Conservation (phyloP, 2,329 filamentous ascomycete genomes). For the Elsinoe necatrix region DNA sequence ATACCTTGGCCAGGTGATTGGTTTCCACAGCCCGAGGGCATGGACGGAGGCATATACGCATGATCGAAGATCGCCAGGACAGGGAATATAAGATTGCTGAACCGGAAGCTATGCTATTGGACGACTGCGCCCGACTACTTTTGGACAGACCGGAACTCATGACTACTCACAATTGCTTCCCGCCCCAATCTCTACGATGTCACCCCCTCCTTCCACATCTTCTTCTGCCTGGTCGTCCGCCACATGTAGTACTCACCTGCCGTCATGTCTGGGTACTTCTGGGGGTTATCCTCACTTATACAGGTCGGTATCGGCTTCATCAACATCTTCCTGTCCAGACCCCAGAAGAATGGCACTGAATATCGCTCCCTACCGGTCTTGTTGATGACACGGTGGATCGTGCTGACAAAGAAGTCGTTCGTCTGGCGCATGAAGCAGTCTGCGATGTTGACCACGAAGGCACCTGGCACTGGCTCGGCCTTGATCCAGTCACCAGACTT, state of each 20-base stretch:
- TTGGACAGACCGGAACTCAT: not conserved
- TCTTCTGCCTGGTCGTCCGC: conserved; percentile 15
- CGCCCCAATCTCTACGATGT: not conserved
- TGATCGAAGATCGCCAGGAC: not conserved
- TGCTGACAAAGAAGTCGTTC: conserved; percentile 45
- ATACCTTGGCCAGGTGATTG: conserved; percentile 10
- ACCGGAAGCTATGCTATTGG: not conserved
- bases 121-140: not conserved
- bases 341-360: conserved; percentile 50
- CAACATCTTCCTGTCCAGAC: conserved; percentile 25
- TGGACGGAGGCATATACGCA: conserved; percentile 7
- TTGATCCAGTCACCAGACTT: conserved; percentile 36
- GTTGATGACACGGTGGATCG: conserved; percentile 50
- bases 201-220: conserved; percentile 11
- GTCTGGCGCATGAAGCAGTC: conserved; percentile 46
- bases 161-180: not conserved
- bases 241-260: conserved; percentile 29
- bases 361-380: conserved; percentile 44
- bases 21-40: not conserved
- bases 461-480: conserved; percentile 36
- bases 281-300: conserved; percentile 26
- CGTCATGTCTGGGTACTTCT: conserved; percentile 30
- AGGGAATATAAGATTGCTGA: not conserved
- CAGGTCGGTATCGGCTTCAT: conserved; percentile 30
- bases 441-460: conserved; percentile 43